Base-by-base conservation (phyloP, 176 grass and related monocot species). In the Calamus simplicifolius region DNA sequence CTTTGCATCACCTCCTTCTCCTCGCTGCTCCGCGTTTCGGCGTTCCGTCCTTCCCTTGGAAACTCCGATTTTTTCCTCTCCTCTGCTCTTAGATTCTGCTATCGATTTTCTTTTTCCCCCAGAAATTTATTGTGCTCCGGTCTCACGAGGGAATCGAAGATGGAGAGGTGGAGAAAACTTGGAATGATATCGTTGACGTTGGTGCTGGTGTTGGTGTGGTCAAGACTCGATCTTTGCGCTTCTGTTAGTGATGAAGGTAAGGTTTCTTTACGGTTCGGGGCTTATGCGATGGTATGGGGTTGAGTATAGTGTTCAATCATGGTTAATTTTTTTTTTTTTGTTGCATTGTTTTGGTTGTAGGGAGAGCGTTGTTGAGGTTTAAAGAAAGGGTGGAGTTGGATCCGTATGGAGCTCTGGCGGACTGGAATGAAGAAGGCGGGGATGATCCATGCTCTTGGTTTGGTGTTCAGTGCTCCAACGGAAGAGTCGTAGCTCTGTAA, bases 401-500 rank as follows among this genome's bases (percentile, higher is more conserved):
- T 68, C 51, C 65, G 13, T 56, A 56, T 48, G 52, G 52, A 43
- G 65, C 65, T 55, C 16, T 68, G 52, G 27, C 18, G 12, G 8
- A 68, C 38, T 68, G 65, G 65, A 52, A 56, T 6, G 52, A 38
- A 4, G 52, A 17, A 7, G 29, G 52, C 16, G 26, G 15, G n/a
- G 19, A 8, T 1, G 18, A 48, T 56, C 52, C 52, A 18, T 68
- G 65, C 51, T 56, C 38, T 27, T 68, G 52, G 65, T 56, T 56
- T 54, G 52, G 65, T 3, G 50, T 56, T 68, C 51, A 26, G n/a
- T 68, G 65, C 50, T 18, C 18, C 1, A 17, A 19, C 4, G 65
- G 65, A 38, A 68, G 29, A 68, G 29, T 68, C 8, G 27, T 43
- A 15, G 65, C 52, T 43, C 52, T 68, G 65, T 68, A 18, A 68